Conservation (phyloP, 306 rosid species). For the Chamaecrista fasciculata region DNA sequence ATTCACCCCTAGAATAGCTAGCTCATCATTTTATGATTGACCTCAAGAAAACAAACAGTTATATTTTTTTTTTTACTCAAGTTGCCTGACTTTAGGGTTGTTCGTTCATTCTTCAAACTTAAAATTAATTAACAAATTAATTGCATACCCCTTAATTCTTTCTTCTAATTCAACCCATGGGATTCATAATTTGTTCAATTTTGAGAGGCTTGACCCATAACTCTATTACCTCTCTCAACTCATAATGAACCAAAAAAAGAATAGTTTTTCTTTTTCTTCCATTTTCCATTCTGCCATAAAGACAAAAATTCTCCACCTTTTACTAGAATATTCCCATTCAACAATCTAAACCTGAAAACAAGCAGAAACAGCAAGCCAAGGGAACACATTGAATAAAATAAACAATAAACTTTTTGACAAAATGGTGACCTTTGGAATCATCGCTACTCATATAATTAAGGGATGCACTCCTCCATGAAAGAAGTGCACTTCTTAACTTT, state of each 20-base stretch:
- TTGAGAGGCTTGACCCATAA: not conserved
- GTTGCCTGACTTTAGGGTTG: no score
- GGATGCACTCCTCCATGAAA: not conserved
- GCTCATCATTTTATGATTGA: no score
- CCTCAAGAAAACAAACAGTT: no score
- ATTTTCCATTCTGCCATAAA: not conserved
- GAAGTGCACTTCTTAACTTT: not conserved
- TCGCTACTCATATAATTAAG: not conserved
- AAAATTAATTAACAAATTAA: no score
- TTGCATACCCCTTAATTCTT: no score
- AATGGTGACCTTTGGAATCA: conserved; percentile 1
- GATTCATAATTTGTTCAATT: not conserved
- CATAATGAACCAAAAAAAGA: not conserved
- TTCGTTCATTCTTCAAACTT: no score
- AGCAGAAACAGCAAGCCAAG: not conserved
- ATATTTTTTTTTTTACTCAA: no score
- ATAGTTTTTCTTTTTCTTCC: not conserved
- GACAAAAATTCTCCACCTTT: not conserved
- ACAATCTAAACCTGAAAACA: not conserved
- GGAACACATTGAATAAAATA: not conserved
- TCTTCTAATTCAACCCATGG: no score
- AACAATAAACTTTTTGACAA: not conserved
- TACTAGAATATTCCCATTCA: not conserved
- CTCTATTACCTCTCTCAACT: not conserved
- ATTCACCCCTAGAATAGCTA: no score